A percentile compares a stretch with the other conserved stretches of the same genome.
Evolutionary conservation across 495 filamentous ascomycete genomes (phyloP).

Genomic region (Jackrogersella minutella): DNA sequence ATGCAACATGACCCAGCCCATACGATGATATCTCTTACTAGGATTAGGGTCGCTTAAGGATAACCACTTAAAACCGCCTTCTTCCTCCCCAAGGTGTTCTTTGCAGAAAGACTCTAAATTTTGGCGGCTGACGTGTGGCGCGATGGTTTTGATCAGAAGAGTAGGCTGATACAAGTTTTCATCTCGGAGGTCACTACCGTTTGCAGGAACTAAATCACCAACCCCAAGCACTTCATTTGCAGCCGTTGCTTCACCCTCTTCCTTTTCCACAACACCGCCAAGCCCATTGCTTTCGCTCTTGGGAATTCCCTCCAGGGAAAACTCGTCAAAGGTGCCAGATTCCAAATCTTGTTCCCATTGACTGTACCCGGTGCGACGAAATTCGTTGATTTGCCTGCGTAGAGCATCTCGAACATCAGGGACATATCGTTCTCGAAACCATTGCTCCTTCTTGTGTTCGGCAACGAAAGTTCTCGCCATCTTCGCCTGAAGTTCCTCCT

Average conservation of each 20-base stretch:
- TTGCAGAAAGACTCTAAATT: constrained; percentile 93
- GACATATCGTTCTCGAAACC: constrained; percentile 96
- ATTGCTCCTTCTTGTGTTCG: constrained; percentile 91
- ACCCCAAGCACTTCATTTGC: constrained; percentile 92
- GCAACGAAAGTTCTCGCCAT: constrained; percentile 90
- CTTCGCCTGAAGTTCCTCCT: constrained; percentile 89
- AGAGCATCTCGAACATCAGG: constrained; percentile 77
- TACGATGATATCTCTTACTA: constrained; percentile 94
- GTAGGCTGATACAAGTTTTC: constrained; percentile 85
- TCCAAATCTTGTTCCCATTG: constrained; percentile 89
- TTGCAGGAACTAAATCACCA: constrained; percentile 82
- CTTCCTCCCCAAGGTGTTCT: constrained; percentile 84
- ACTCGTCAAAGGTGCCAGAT: constrained; percentile 86
- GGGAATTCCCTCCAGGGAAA: constrained; percentile 93
- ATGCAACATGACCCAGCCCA: constrained; percentile 97
- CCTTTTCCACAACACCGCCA: constrained; percentile 88
- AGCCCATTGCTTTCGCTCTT: constrained; percentile 90
- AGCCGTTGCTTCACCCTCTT: constrained; percentile 90
- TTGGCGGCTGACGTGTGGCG: constrained; percentile 91
- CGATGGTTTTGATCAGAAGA: constrained; percentile 96
- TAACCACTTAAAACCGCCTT: constrained; percentile 89
- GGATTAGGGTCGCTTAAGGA: constrained; percentile 97
- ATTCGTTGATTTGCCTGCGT: constrained; percentile 73
- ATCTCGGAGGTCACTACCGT: constrained; percentile 82
- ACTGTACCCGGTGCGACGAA: constrained; percentile 74